A percentile compares a stretch with the other conserved stretches of the same genome.
These are phyloP conservation scores for Theileria parva DNA, from an alignment of 169 alveolate genomes.

Conservation along the genomic window DNA sequence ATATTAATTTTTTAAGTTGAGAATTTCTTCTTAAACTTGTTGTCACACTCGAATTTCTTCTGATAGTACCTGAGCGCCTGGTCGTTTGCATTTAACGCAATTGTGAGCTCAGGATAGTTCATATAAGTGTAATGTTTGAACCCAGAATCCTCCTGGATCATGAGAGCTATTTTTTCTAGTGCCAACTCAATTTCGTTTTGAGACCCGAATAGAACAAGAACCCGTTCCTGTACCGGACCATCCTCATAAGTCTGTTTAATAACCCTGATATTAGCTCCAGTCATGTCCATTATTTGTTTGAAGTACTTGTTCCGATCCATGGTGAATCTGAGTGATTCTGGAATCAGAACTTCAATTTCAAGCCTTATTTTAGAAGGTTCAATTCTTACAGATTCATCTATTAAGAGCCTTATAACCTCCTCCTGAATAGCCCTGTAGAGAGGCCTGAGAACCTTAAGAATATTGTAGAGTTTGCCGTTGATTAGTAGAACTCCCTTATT, in stretches of 20 bases:
- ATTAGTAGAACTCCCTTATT: constrained; percentile 41
- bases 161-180: constrained; percentile 28
- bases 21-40: neutral
- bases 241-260: constrained; percentile 50
- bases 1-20: neutral
- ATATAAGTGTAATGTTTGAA: constrained; percentile 30
- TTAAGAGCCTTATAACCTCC: constrained; percentile 30
- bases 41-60: constrained; percentile 11
- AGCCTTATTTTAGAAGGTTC: constrained; percentile 28
- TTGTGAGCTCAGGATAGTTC: constrained; percentile 49
- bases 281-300: constrained; percentile 41
- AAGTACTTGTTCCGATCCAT: constrained; percentile 50
- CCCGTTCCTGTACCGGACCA: constrained; percentile 44
- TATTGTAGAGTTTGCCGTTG: constrained; percentile 30
- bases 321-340: constrained; percentile 32
- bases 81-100: constrained; percentile 32
- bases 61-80: neutral
- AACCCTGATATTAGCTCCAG: constrained; percentile 44
- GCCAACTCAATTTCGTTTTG: constrained; percentile 38
- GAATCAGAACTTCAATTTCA: constrained; percentile 37
- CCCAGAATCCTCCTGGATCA: constrained; percentile 40
- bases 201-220: constrained; percentile 39
- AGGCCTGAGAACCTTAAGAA: constrained; percentile 30
- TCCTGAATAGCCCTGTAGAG: constrained; percentile 49
- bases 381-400: constrained; percentile 32